Evolutionary conservation across 176 grass and related monocot genomes (phyloP).

Genomic region (Miscanthus lutarioriparius): DNA sequence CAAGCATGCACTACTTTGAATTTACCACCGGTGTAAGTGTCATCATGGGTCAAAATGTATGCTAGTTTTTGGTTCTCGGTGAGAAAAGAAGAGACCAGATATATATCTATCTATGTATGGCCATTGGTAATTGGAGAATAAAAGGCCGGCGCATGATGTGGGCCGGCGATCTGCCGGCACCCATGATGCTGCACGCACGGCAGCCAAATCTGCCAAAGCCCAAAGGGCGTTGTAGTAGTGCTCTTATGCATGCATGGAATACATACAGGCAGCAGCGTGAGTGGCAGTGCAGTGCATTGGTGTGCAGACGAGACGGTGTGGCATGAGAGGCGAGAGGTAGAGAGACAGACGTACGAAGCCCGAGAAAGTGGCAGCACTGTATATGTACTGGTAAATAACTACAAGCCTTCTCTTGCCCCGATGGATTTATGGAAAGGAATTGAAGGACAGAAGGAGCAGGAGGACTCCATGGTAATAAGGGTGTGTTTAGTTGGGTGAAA

Average conservation of each 20-base stretch:
- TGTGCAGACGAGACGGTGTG: background rate
- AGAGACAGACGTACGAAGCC: background rate
- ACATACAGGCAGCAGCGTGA: background rate
- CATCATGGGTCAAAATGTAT: constrained; percentile 22
- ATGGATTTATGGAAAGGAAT: background rate
- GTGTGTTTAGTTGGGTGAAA: no score
- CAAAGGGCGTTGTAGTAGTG: background rate
- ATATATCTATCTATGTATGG: no score
- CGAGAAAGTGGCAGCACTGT: background rate
- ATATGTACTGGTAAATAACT: no score
- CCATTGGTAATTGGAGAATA: background rate
- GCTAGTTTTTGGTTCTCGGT: background rate
- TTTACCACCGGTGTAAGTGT: no score
- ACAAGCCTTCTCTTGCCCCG: background rate
- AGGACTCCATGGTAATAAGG: no score
- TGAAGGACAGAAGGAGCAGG: background rate
- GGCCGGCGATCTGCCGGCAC: background rate
- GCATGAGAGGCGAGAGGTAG: background rate
- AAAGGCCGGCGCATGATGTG: constrained; percentile 45
- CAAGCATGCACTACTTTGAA: background rate
- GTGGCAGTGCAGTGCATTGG: background rate
- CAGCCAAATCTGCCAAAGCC: background rate
- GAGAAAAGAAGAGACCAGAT: no score
- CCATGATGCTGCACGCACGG: background rate
- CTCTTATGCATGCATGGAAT: background rate